Conservation (phyloP, 2,329 filamentous ascomycete species). For the Pseudocercospora eumusae region DNA sequence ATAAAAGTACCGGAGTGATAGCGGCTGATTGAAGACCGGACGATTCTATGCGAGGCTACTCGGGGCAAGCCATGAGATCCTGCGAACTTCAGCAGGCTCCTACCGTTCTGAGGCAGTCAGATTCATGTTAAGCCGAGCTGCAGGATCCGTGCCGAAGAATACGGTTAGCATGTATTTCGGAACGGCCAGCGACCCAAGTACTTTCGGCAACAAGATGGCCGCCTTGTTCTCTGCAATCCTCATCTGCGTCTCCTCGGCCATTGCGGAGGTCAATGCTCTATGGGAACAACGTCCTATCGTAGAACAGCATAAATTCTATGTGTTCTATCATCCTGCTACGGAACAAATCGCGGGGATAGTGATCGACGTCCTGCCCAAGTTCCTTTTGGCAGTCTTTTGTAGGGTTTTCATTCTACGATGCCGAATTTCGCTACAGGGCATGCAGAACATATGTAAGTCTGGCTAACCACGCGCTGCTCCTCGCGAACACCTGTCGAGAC, state of each 20-base stretch:
- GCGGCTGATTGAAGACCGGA: not conserved
- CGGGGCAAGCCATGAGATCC: not conserved
- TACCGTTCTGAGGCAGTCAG: not conserved
- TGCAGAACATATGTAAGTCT: slow-evolving; percentile 43
- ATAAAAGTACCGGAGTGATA: not conserved
- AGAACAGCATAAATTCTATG: slow-evolving; percentile 50
- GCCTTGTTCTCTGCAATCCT: slow-evolving; percentile 63
- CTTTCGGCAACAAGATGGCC: slow-evolving; percentile 58
- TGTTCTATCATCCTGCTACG: slow-evolving; percentile 42
- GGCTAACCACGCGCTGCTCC: no score
- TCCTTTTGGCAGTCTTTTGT: slow-evolving; percentile 53
- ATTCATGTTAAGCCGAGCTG: no score
- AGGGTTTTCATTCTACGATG: slow-evolving; percentile 48
- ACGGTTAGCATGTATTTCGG: slow-evolving; percentile 58
- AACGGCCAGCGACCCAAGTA: slow-evolving; percentile 51
- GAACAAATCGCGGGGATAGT: slow-evolving; percentile 59
- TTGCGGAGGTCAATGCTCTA: slow-evolving; percentile 68
- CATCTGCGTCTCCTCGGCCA: slow-evolving; percentile 60
- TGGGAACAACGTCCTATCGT: slow-evolving; percentile 52
- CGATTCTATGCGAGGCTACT: not conserved
- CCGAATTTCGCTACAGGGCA: slow-evolving; percentile 43
- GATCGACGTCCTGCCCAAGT: slow-evolving; percentile 61
- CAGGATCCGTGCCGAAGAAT: no score
- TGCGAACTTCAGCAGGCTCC: not conserved
- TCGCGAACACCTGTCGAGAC: no score